phyloP scores from a whole-genome alignment of 345 rosid genomes.

The Iberis pinnata region DNA sequence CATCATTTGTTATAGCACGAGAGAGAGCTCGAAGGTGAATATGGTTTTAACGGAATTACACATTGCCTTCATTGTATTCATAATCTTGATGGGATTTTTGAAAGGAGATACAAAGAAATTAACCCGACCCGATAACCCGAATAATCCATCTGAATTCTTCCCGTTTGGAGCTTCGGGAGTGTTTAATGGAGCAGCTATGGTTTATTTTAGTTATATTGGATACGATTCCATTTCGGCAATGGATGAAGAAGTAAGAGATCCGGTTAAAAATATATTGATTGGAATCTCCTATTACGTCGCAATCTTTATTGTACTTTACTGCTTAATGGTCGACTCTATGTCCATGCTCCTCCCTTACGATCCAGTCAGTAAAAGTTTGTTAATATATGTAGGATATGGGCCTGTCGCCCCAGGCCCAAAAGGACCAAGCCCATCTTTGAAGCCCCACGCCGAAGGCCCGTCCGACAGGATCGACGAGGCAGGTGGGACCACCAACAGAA shows the following conservation, averaged over 20 bases:
- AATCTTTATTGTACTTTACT: slow-evolving; percentile 66
- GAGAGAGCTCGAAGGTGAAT: slow-evolving; percentile 74
- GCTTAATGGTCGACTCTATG: slow-evolving; percentile 87
- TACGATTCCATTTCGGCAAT: slow-evolving; percentile 90
- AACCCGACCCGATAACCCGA: slow-evolving; percentile 49
- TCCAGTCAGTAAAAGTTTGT: slow-evolving; percentile 14
- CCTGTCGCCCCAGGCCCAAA: no score
- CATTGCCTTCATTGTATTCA: slow-evolving; percentile 64
- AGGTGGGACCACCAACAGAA: no score
- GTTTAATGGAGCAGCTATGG: slow-evolving; percentile 73
- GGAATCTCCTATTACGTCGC: slow-evolving; percentile 78
- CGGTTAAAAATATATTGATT: slow-evolving; percentile 74
- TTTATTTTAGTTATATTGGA: slow-evolving; percentile 77
- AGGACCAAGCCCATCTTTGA: no score
- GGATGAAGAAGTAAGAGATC: slow-evolving; percentile 85
- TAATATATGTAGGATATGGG: no score
- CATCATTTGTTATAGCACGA: slow-evolving; percentile 63
- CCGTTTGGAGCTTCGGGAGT: slow-evolving; percentile 72
- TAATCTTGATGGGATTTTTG: slow-evolving; percentile 64
- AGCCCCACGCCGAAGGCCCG: no score
- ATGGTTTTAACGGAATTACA: slow-evolving; percentile 67
- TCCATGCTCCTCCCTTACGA: slow-evolving; percentile 86
- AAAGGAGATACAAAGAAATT: slow-evolving; percentile 59
- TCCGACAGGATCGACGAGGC: no score
- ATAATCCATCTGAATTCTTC: slow-evolving; percentile 54